Conservation (phyloP, 495 filamentous ascomycete genomes). For the Trichoderma gamsii region DNA sequence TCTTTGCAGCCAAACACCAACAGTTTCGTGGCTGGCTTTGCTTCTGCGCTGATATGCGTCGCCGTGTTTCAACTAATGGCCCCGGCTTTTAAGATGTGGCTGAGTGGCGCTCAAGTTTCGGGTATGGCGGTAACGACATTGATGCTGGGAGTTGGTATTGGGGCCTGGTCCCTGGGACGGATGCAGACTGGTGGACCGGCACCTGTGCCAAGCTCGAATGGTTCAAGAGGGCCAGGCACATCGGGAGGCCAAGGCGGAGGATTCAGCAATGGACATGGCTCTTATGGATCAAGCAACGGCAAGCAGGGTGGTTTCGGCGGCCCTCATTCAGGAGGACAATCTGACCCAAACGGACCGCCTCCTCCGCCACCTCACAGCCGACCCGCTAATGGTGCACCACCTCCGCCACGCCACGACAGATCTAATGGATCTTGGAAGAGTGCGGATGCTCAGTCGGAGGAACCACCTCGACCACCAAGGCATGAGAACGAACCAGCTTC, state of each 20-base stretch:
- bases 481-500: slow-evolving; percentile 19
- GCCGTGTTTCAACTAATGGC: slow-evolving; percentile 60
- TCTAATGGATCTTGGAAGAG: slow-evolving; percentile 40
- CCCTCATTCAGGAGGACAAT: slow-evolving; percentile 22
- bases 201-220: background rate
- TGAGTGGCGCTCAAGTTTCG: slow-evolving; percentile 53
- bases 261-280: slow-evolving; percentile 16
- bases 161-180: slow-evolving; percentile 67
- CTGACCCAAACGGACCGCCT: slow-evolving; percentile 31
- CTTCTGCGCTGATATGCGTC: slow-evolving; percentile 61
- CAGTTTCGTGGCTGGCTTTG: slow-evolving; percentile 83
- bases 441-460: slow-evolving; percentile 20
- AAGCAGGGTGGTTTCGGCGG: slow-evolving; percentile 22
- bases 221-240: slow-evolving; percentile 24
- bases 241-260: slow-evolving; percentile 22
- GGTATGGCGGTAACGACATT: slow-evolving; percentile 57
- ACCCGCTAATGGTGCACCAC: background rate
- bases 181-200: slow-evolving; percentile 47
- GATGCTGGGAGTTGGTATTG: slow-evolving; percentile 61
- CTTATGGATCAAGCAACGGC: slow-evolving; percentile 22
- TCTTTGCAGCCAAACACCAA: slow-evolving; percentile 79
- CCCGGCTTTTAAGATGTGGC: slow-evolving; percentile 65
- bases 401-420: slow-evolving; percentile 28
- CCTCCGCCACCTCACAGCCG: slow-evolving; percentile 32
- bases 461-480: slow-evolving; percentile 21